Conservation (phyloP, 371 early-diverging fungal species). For the Mucor piriformis region DNA sequence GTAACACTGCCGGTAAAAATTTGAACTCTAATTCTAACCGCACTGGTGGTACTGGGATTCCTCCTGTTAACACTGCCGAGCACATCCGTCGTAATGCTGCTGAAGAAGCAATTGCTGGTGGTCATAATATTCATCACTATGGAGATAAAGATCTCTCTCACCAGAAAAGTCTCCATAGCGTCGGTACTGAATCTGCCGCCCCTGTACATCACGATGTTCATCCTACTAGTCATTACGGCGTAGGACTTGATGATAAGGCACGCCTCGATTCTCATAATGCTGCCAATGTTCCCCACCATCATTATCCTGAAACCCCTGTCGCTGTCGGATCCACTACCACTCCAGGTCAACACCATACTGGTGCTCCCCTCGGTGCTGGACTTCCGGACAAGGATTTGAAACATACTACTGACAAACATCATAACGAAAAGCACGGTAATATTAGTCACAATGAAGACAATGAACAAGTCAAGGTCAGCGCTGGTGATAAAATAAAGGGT, state of each 20-base stretch:
- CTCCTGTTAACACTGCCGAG: conserved; percentile 23
- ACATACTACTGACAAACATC: neutral
- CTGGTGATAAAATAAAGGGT: conserved; percentile 36
- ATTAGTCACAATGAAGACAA: neutral
- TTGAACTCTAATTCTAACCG: conserved; percentile 20
- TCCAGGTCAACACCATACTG: neutral
- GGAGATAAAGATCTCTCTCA: neutral
- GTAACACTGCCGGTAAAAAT: conserved; percentile 6
- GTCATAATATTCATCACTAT: neutral
- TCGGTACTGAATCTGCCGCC: conserved; percentile 4
- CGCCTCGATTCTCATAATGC: neutral
- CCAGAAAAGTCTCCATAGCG: neutral
- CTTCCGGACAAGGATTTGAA: neutral
- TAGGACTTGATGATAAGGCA: neutral
- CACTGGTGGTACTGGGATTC: conserved; percentile 22
- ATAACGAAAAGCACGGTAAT: neutral
- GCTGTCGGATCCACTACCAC: too few relatives aligned
- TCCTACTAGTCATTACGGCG: neutral
- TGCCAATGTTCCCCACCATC: neutral
- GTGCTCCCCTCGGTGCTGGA: conserved; percentile 3
- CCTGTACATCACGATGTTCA: neutral
- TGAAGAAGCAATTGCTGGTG: conserved; percentile 3
- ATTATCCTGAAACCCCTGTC: neutral
- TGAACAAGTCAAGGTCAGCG: conserved; percentile 6
- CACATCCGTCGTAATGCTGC: conserved; percentile 8